Base-by-base conservation (phyloP, 192 early-diverging fungal genomes). In the Gigaspora rosea region DNA sequence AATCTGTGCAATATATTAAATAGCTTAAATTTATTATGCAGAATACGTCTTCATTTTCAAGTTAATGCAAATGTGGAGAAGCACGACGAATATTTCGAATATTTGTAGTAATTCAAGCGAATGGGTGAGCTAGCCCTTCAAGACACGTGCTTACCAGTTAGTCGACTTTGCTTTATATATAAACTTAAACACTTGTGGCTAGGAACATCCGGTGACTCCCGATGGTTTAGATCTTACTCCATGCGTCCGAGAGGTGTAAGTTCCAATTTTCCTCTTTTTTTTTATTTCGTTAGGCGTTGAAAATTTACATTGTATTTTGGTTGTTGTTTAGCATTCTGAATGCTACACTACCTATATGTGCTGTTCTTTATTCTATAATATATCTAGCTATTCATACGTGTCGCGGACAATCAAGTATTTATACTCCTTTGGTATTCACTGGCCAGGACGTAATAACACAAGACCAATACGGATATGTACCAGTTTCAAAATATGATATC, bases 221-320 rank as follows among this genome's bases (percentile, higher is more conserved):
- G 74, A 76, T 20, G 64, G 74, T 10, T 49, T 76, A 51, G 75
- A 76, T 57, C n/a, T 76, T 7, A 54, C 22, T 22, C 75, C 51
- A 5, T 76, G 75, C 41, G 62, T 64, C 16, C 27, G 75, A 76
- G 75, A 76, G 67, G 27, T 76, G 75, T 76, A 65, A 65, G 74
- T 75, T 61, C 16, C 32, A 2, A 27, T 27, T 27, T 62, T 20
- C 10, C 18, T 57, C n/a, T 27, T 8, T 32, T 15, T 15, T 64
- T 75, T 35, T 56, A 56, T n/a, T 67, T 22, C 16, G 8, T 20
- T 54, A 12, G 3, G 27, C 32, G 49, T 65, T 22, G 35, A 27
- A 66, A 75, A 75, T 65, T 52, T 65, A 50, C 8, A 22, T 47
- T 49, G 22, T 66, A 35, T 35, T 12, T 20, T 41, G 7, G 13